phyloP scores from a whole-genome alignment of 2,329 filamentous ascomycete genomes.

The Bretziella fagacearum region DNA sequence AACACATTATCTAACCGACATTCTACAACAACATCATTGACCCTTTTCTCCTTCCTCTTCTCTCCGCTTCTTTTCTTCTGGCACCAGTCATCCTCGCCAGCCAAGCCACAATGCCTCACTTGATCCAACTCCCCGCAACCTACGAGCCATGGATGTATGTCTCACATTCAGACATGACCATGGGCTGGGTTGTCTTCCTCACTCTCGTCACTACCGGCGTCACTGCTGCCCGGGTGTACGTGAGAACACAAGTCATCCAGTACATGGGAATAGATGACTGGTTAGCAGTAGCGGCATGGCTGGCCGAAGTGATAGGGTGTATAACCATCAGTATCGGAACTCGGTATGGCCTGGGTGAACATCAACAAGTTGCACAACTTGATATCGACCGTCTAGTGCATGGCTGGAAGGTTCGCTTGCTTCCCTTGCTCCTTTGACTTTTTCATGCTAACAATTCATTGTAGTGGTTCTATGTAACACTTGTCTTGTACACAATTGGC shows the following conservation, averaged over 20 bases:
- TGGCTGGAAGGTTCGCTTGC: constrained; percentile 16
- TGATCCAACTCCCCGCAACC: not conserved
- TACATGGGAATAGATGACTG: constrained; percentile 19
- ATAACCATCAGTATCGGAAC: constrained; percentile 15
- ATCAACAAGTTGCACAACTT: constrained; percentile 18
- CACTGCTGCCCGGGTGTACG: constrained; percentile 20
- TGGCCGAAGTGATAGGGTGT: constrained; percentile 5
- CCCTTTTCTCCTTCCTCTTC: too few relatives aligned
- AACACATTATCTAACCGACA: too few relatives aligned
- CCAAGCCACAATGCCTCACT: constrained; percentile 7
- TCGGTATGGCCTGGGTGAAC: constrained; percentile 18
- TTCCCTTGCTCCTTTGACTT: not conserved
- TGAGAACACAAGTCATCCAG: constrained; percentile 18
- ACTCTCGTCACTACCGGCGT: constrained; percentile 17
- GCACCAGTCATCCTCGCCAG: too few relatives aligned
- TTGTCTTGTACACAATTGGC: constrained; percentile 21
- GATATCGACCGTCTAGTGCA: constrained; percentile 5
- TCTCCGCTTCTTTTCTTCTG: too few relatives aligned
- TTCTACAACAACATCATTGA: too few relatives aligned
- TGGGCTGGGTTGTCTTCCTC: constrained; percentile 19
- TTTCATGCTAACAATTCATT: not conserved
- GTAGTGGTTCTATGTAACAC: constrained; percentile 17
- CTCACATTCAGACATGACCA: constrained; percentile 14
- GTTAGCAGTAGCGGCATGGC: constrained; percentile 18
- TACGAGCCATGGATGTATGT: constrained; percentile 6